A percentile compares a stretch with the other conserved stretches of the same genome.
Evolutionary conservation across 148 eudicot species (phyloP).

Genomic region (Heliamphora exappendiculata): DNA sequence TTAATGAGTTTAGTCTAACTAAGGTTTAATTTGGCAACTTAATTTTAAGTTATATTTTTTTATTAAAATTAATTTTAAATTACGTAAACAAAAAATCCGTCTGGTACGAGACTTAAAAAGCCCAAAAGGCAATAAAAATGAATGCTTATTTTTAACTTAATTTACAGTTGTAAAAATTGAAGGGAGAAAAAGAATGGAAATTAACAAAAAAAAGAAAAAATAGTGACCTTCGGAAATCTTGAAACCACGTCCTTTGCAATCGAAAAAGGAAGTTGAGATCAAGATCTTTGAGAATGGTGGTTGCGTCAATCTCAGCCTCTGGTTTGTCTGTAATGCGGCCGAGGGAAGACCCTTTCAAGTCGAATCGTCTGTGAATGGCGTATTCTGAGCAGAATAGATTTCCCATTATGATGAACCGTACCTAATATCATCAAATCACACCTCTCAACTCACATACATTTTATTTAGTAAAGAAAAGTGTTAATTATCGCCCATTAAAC

Average conservation of each 20-base stretch:
- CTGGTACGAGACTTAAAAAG: too few relatives aligned
- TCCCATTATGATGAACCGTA: slow-evolving; percentile 93
- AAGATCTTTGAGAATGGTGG: slow-evolving; percentile 85
- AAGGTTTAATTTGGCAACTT: too few relatives aligned
- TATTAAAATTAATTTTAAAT: too few relatives aligned
- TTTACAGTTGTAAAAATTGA: too few relatives aligned
- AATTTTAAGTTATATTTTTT: too few relatives aligned
- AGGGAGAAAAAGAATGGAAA: too few relatives aligned
- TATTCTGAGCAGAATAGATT: slow-evolving; percentile 75
- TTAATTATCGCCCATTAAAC: not conserved
- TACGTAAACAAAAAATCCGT: too few relatives aligned
- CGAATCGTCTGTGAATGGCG: slow-evolving; percentile 73
- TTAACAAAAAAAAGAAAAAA: too few relatives aligned
- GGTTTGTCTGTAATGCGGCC: slow-evolving; percentile 91
- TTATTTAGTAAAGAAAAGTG: not conserved
- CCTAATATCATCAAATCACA: slow-evolving; percentile 35
- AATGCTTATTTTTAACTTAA: too few relatives aligned
- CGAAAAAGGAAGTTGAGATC: slow-evolving; percentile 86
- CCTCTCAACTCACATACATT: not conserved
- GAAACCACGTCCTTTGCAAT: slow-evolving; percentile 81
- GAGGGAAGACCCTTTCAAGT: slow-evolving; percentile 92
- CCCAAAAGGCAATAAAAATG: too few relatives aligned
- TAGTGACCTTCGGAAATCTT: slow-evolving; percentile 86
- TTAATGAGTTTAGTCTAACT: too few relatives aligned
- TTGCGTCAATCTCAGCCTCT: slow-evolving; percentile 79